Evolutionary conservation across 768 basidiomycete genomes (phyloP).

Genomic region (Strobilomyces dryophilus): DNA sequence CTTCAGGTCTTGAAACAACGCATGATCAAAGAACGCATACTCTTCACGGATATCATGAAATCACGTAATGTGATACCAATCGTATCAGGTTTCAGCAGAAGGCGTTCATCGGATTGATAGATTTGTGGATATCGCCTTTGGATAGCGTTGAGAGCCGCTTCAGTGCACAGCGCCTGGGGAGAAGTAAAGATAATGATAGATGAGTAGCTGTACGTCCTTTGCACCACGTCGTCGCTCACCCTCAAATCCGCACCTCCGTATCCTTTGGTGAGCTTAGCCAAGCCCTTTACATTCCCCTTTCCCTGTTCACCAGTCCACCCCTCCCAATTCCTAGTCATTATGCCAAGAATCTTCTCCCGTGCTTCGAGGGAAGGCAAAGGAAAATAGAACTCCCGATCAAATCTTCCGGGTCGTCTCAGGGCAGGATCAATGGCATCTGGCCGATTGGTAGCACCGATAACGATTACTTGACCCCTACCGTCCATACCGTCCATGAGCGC

Average conservation of each 20-base stretch:
- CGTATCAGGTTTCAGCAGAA: slow-evolving; percentile 79
- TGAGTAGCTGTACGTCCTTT: not conserved
- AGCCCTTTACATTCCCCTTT: slow-evolving; percentile 50
- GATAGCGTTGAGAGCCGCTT: slow-evolving; percentile 94
- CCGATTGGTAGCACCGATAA: slow-evolving; percentile 96
- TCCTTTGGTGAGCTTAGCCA: slow-evolving; percentile 91
- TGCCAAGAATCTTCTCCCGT: slow-evolving; percentile 80
- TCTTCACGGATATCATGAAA: slow-evolving; percentile 97
- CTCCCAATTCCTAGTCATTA: slow-evolving; percentile 88
- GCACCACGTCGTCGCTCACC: slow-evolving; percentile 42
- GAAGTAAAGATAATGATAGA: not conserved
- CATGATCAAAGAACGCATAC: slow-evolving; percentile 41
- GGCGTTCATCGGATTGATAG: slow-evolving; percentile 84
- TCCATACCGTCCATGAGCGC: slow-evolving; percentile 99
- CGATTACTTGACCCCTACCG: slow-evolving; percentile 92
- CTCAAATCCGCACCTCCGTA: slow-evolving; percentile 97
- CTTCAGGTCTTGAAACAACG: slow-evolving; percentile 3
- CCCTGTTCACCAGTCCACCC: slow-evolving; percentile 64
- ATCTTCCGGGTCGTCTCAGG: slow-evolving; percentile 86
- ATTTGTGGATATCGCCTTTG: slow-evolving; percentile 97
- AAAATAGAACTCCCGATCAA: slow-evolving; percentile 98
- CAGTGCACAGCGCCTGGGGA: slow-evolving; percentile 84
- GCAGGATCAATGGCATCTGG: slow-evolving; percentile 99
- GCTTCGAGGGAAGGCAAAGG: slow-evolving; percentile 83
- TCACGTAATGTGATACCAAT: slow-evolving; percentile 84